Base-by-base conservation (phyloP, 2,329 filamentous ascomycete genomes). In the Septoria linicola region DNA sequence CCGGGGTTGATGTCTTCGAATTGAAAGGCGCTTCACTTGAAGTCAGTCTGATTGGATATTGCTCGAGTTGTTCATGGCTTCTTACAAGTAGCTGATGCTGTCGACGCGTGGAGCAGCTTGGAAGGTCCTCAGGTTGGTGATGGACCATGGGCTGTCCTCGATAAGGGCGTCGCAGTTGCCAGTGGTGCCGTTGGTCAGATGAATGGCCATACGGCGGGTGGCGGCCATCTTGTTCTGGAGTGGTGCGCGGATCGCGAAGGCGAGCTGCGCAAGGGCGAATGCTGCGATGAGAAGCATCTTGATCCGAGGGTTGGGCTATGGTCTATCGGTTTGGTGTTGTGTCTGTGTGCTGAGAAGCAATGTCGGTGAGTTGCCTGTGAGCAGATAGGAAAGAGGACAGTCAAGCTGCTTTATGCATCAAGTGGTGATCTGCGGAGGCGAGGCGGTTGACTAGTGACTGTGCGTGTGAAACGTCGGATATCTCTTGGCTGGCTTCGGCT, bases 1-100 rank as follows among this genome's bases (percentile, higher is more conserved):
- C 63, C 63, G 4, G 37, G 40, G 54, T 66, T 66, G 45, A 49
- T 46, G 53, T 66, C 64, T 19, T 51, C 31, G 44, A 67, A 60
- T 46, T 59, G 30, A 55, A 67, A 64, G 41, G 49, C 8, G 41
- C 43, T 2, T 13, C 14, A 39, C 5, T 8, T 16, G 19, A 4
- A 20, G 35, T 48, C 3, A 48, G 34, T 21, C 2, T 11, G n/a
- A 10, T 7, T 13, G 20, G 4, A 3, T 19, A 25, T 25, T 5
- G 4, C n/a, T 32, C n/a, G 34, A 11, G 7, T 8, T 8, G 17
- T 30, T n/a, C 20, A 11, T 19, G 35, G n/a, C 8, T 0, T 5
- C 44, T 41, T 13, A 48, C 44, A 66, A 47, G 57, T 49, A 55
- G 46, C 35, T 55, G 27, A 47, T 44, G 17, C 20, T 31, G 40